These are phyloP conservation scores for Fusarium paranaense DNA, from an alignment of 2,329 filamentous ascomycete genomes.

Conservation along the genomic window DNA sequence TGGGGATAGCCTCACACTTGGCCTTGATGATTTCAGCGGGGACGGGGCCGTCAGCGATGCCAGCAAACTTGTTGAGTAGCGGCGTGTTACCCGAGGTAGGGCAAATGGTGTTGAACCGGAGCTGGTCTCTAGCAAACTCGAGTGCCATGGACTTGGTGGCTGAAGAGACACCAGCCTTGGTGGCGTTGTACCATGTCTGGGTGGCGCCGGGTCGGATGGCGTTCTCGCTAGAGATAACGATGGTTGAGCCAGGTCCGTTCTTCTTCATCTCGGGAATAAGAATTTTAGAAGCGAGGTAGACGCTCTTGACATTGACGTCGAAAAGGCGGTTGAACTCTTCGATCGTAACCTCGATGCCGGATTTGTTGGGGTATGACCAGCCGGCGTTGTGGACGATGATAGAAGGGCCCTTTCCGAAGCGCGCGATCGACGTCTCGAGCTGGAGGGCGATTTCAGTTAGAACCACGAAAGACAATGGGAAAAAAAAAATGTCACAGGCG, in stretches of 20 bases:
- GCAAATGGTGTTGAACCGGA: conserved; percentile 26
- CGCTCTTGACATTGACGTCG: conserved; percentile 23
- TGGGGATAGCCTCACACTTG: conserved; percentile 35
- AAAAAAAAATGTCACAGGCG: too few relatives aligned
- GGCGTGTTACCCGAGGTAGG: conserved; percentile 23
- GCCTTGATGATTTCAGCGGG: conserved; percentile 31
- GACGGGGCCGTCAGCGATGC: conserved; percentile 29
- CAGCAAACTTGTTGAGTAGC: conserved; percentile 27
- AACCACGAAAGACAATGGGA: too few relatives aligned
- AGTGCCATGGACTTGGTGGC: conserved; percentile 28
- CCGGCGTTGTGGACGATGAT: conserved; percentile 29
- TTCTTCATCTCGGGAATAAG: conserved; percentile 30
- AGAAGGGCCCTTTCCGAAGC: conserved; percentile 18
- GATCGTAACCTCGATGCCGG: conserved; percentile 15
- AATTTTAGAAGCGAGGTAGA: conserved; percentile 23
- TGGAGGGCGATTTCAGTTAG: not conserved
- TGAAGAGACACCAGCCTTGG: conserved; percentile 24
- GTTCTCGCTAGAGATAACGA: conserved; percentile 28
- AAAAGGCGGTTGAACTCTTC: conserved; percentile 22
- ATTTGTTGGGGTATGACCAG: conserved; percentile 27
- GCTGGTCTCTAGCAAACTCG: conserved; percentile 25
- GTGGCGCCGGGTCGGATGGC: conserved; percentile 17
- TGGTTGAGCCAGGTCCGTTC: conserved; percentile 25
- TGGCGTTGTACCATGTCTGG: conserved; percentile 29
- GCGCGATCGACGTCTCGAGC: conserved; percentile 21